Evolutionary conservation across 2,329 filamentous ascomycete species (phyloP), one percentile per base, ranked within the genome.

Genomic region (Epichloe gansuensis): DNA sequence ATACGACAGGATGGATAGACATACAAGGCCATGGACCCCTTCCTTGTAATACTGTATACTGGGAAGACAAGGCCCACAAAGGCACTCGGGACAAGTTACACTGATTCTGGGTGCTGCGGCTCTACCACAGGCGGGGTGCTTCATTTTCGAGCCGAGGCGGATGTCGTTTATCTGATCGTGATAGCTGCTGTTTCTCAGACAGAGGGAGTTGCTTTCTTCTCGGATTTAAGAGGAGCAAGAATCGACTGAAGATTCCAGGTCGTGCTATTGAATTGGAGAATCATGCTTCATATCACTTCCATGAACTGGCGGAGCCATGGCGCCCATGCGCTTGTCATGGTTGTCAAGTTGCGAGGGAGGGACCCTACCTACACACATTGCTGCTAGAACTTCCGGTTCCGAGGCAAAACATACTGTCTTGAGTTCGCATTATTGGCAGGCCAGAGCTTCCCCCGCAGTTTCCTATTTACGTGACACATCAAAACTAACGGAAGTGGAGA

Each of bases 91-190:
- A 53, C 38, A 47, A 44, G 45, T 51, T 34, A 34, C 31, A 52
- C 17, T 25, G 12, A 36, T 27, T 7, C 51, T 23, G 51, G 40
- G 3, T 52, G 51, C 46, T 52, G 46, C 46, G 13, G 13, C 46
- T 52, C 51, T 8, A 21, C 12, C 9, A 31, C 23, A 0, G 51
- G 42, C n/a, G 51, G 51, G 3, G 9, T 41, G 34, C 39, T 49
- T 31, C 50, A 2, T 53, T 44, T 27, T 51, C 54, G 5, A 51
- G 50, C 35, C 51, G 51, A 4, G 51, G 36, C 17, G 55, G 55
- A 4, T 57, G 56, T 45, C 55, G 49, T 51, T 57, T 53, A 52
- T 55, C 54, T 2, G 47, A 42, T n/a, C 49, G 54, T 3, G 52
- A 35, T 2, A 54, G 52, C 3, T 55, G 54, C 46, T 55, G 35